These are phyloP conservation scores for Corylus heterophylla DNA, from an alignment of 306 rosid genomes.

Conservation along the genomic window DNA sequence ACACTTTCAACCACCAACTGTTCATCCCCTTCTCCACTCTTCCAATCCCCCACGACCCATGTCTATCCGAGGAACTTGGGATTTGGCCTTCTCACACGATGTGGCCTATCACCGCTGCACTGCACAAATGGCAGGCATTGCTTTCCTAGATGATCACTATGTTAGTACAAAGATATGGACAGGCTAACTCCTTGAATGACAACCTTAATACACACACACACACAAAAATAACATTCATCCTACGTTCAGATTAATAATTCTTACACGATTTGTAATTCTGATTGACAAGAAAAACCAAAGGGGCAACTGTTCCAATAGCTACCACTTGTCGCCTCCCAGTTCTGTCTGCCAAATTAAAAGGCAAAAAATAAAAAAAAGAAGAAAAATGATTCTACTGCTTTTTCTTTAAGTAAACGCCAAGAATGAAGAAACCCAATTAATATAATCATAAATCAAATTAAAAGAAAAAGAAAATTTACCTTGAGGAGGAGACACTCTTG, in stretches of 20 bases:
- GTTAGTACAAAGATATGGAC: conserved; percentile 17
- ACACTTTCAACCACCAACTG: too few species aligned
- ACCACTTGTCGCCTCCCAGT: conserved; percentile 77
- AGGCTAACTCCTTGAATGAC: conserved; percentile 33
- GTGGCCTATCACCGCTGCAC: conserved; percentile 5
- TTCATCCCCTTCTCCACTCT: too few species aligned
- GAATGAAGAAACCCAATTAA: neutral
- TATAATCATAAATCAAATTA: neutral
- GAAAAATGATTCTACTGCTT: neutral
- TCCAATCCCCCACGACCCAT: too few species aligned
- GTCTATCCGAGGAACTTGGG: too few species aligned
- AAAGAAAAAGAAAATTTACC: conserved; percentile 36
- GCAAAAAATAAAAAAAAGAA: neutral
- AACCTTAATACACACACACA: neutral
- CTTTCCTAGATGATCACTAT: conserved; percentile 16
- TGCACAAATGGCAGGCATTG: conserved; percentile 26
- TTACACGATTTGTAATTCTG: conserved; percentile 75
- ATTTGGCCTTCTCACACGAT: too few species aligned
- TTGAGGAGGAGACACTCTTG: conserved; percentile 50
- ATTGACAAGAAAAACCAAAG: conserved; percentile 61
- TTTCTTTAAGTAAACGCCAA: neutral
- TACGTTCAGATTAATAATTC: conserved; percentile 15
- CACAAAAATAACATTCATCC: neutral
- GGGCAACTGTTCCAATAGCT: conserved; percentile 54
- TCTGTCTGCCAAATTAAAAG: conserved; percentile 60